Conservation (phyloP, 2,329 filamentous ascomycete genomes). For the Zymoseptoria tritici region DNA sequence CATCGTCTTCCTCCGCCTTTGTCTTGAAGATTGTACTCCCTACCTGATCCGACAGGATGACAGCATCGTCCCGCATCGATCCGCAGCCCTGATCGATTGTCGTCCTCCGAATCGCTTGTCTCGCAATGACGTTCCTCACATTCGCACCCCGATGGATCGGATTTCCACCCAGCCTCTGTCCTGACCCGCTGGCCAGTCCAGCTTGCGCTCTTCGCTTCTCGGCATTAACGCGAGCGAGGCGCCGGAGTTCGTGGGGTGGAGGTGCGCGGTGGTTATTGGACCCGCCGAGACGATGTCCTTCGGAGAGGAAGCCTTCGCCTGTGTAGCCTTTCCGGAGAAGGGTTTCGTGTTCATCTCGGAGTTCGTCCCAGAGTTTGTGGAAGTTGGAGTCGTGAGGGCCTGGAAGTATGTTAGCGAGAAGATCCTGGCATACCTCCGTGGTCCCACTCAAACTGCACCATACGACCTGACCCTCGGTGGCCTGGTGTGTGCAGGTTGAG, state of each 20-base stretch:
- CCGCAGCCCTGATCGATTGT: constrained; percentile 67
- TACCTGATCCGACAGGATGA: constrained; percentile 60
- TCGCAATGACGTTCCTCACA: constrained; percentile 63
- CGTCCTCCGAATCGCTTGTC: constrained; percentile 58
- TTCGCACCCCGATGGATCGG: constrained; percentile 51
- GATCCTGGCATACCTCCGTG: not conserved
- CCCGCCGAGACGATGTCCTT: constrained; percentile 68
- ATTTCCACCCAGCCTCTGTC: constrained; percentile 64
- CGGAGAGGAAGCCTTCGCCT: constrained; percentile 76
- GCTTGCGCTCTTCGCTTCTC: constrained; percentile 53
- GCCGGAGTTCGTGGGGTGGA: constrained; percentile 63
- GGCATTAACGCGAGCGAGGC: constrained; percentile 60
- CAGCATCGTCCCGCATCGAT: constrained; percentile 58
- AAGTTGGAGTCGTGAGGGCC: constrained; percentile 65
- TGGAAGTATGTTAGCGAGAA: not conserved
- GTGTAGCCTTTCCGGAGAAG: constrained; percentile 77
- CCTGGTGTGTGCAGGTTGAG: too few species aligned
- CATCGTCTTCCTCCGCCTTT: constrained; percentile 78
- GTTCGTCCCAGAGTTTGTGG: constrained; percentile 78
- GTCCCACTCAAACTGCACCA: too few species aligned
- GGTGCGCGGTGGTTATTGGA: constrained; percentile 44
- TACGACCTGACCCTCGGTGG: too few species aligned
- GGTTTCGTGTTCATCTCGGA: constrained; percentile 75
- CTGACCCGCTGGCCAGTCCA: constrained; percentile 52
- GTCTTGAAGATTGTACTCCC: constrained; percentile 70